Percentiles rank a stretch among this genome's conserved stretches.
Conservation (phyloP, 2,329 filamentous ascomycete species). For the Penicillium psychrosexuale region DNA sequence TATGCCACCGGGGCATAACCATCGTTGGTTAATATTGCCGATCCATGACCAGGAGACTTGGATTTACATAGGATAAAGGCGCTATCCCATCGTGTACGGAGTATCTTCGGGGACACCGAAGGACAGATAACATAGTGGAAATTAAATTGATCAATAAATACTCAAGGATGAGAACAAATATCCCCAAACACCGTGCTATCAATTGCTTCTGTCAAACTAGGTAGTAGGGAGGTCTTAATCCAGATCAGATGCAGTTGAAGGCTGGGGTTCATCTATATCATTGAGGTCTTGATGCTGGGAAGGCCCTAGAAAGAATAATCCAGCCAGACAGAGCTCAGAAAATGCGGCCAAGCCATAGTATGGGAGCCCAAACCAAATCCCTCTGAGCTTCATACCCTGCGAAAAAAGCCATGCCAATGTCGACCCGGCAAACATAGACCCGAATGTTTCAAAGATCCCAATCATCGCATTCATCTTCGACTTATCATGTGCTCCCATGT, state of each 20-base stretch:
- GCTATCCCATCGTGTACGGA: no score
- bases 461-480: background rate
- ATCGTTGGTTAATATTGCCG: no score
- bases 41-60: no score
- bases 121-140: no score
- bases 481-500: background rate
- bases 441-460: background rate
- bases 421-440: background rate
- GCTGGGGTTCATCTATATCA: background rate
- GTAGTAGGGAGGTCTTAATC: background rate
- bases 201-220: background rate
- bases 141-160: no score
- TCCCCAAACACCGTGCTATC: no score
- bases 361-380: background rate
- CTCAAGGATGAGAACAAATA: no score
- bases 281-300: background rate
- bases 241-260: background rate
- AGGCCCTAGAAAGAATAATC: background rate
- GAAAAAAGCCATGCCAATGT: background rate
- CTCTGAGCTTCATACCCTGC: background rate
- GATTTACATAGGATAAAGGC: no score
- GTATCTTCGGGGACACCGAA: no score
- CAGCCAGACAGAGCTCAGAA: background rate
- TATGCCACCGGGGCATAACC: no score
- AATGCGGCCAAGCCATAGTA: background rate